phyloP scores from a whole-genome alignment of 805 yeast species.

The Blastobotrys terrestris region DNA sequence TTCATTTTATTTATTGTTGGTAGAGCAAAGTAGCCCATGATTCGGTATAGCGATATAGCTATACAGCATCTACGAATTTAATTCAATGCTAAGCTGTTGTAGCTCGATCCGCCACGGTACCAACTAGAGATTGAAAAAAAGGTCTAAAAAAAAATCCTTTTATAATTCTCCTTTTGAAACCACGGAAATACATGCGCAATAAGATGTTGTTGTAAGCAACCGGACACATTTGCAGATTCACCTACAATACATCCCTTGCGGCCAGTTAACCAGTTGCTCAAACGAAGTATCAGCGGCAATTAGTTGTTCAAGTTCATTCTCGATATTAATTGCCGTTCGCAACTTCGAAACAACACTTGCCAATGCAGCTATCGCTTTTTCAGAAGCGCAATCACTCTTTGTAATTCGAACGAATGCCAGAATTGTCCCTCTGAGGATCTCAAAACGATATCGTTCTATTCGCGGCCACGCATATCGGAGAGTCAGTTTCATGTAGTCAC shows the following conservation, averaged over 20 bases:
- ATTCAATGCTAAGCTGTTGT: no score
- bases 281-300: not conserved
- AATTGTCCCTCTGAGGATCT: conserved; percentile 22
- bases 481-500: conserved; percentile 11
- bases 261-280: conserved; percentile 1
- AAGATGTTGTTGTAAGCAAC: not conserved
- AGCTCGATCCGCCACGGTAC: no score
- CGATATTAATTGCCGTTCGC: not conserved
- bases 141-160: no score
- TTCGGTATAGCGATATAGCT: no score
- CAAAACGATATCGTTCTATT: conserved; percentile 23
- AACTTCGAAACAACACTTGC: not conserved
- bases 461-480: conserved; percentile 24
- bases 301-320: not conserved
- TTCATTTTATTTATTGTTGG: no score
- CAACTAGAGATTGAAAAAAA: no score
- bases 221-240: not conserved
- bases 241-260: not conserved
- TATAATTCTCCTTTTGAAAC: no score
- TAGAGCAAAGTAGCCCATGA: no score
- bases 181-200: no score
- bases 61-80: no score
- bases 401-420: conserved; percentile 10
- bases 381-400: not conserved
- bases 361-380: not conserved